These are phyloP conservation scores for Maudiozyma saulgeensis DNA, from an alignment of 805 yeast species.

Conservation along the genomic window DNA sequence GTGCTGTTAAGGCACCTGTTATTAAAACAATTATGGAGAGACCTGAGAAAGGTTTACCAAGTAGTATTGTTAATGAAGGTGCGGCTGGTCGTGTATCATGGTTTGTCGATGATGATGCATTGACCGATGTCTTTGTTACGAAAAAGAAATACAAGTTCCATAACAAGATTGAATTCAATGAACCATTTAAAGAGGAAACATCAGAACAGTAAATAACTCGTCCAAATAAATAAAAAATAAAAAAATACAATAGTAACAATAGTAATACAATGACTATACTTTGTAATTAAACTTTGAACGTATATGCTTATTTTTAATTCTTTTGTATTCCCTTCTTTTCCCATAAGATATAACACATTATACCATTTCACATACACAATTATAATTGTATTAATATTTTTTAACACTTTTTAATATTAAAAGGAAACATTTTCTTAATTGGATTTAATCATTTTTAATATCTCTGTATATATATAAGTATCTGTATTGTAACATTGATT, in stretches of 20 bases:
- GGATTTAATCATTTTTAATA: no score
- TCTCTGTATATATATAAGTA: no score
- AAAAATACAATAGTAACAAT: neutral
- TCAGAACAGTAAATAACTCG: neutral
- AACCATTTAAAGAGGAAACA: conserved; percentile 1
- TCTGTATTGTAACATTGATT: no score
- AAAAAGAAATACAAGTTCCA: conserved; percentile 25
- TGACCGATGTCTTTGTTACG: conserved; percentile 55
- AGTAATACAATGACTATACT: neutral
- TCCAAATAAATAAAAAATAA: neutral
- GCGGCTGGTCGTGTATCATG: conserved; percentile 96
- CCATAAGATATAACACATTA: neutral
- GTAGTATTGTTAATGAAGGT: conserved; percentile 84
- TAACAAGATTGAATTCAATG: conserved; percentile 6
- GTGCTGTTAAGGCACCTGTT: conserved; percentile 88
- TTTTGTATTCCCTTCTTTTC: neutral
- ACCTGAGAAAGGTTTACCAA: conserved; percentile 93
- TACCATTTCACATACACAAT: neutral
- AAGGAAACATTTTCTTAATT: no score
- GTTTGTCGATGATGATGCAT: conserved; percentile 94
- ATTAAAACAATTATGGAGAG: conserved; percentile 88
- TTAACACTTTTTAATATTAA: no score
- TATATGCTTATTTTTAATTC: no score
- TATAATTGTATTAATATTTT: no score
- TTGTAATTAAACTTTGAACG: no score